phyloP scores from a whole-genome alignment of 179 eudicot genomes.

The Monotropa hypopitys region DNA sequence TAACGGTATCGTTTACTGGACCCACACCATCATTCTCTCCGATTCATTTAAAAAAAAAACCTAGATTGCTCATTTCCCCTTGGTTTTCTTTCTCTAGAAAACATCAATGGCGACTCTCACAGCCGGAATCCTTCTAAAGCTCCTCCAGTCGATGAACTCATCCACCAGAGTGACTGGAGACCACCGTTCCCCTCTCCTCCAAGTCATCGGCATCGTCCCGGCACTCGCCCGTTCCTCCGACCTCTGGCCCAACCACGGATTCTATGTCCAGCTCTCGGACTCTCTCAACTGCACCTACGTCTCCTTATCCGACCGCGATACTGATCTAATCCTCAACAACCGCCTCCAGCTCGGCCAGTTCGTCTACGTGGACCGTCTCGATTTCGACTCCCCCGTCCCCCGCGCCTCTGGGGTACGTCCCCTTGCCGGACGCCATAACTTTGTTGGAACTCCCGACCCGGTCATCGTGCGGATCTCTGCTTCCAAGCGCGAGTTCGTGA shows the following conservation, averaged over 20 bases:
- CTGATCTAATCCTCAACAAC: constrained; percentile 68
- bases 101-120: constrained; percentile 65
- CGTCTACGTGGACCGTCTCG: constrained; percentile 53
- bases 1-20: constrained; percentile 12
- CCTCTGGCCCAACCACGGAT: constrained; percentile 56
- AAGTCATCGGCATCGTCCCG: constrained; percentile 75
- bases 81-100: neutral
- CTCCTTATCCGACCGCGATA: constrained; percentile 47
- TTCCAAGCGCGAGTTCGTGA: constrained; percentile 35
- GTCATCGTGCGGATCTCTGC: constrained; percentile 29
- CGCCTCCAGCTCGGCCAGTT: constrained; percentile 83
- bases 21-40: neutral
- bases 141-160: constrained; percentile 76
- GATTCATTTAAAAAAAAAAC: neutral
- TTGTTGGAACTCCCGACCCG: constrained; percentile 52
- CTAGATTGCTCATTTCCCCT: neutral
- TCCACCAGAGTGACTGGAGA: constrained; percentile 64
- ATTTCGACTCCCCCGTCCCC: constrained; percentile 44
- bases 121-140: constrained; percentile 78
- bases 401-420: constrained; percentile 49
- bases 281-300: constrained; percentile 76
- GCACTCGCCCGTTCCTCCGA: constrained; percentile 27
- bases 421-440: constrained; percentile 54
- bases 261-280: constrained; percentile 69
- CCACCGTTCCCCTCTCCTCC: constrained; percentile 82